These are phyloP conservation scores for Coprinopsis cinerea DNA, from an alignment of 768 basidiomycete species.

Conservation along the genomic window DNA sequence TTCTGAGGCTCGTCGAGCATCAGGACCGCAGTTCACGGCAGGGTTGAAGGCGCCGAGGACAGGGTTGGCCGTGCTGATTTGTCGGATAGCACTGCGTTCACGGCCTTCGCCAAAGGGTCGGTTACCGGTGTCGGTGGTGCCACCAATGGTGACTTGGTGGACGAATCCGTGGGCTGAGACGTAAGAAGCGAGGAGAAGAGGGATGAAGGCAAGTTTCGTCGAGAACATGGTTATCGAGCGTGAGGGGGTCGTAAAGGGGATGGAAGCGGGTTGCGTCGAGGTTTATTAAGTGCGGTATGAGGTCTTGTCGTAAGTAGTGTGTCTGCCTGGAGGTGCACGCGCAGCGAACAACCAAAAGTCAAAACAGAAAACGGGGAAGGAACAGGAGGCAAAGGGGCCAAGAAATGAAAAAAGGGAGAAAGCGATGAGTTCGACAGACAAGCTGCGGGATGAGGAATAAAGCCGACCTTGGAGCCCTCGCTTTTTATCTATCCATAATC, in stretches of 20 bases:
- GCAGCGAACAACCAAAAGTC: not conserved
- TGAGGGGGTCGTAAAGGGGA: not conserved
- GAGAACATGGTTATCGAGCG: slow-evolving; percentile 22
- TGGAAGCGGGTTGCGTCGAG: not conserved
- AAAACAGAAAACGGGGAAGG: not conserved
- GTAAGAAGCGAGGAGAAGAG: slow-evolving; percentile 28
- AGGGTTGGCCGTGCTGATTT: slow-evolving; percentile 31
- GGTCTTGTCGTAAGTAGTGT: not conserved
- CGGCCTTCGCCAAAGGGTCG: slow-evolving; percentile 16
- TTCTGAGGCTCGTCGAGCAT: slow-evolving; percentile 42
- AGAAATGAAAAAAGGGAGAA: not conserved
- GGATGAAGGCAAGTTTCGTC: slow-evolving; percentile 21
- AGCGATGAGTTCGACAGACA: not conserved
- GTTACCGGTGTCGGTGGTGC: slow-evolving; percentile 32
- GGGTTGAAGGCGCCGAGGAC: slow-evolving; percentile 52
- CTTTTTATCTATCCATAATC: not conserved
- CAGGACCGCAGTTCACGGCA: slow-evolving; percentile 54
- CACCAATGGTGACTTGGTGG: slow-evolving; percentile 31
- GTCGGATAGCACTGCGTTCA: slow-evolving; percentile 28
- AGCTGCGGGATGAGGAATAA: not conserved
- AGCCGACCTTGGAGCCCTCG: not conserved
- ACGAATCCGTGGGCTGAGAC: slow-evolving; percentile 44
- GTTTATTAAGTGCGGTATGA: not conserved
- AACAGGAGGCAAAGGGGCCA: not conserved
- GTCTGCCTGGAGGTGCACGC: not conserved